Evolutionary conservation across 2,329 filamentous ascomycete genomes (phyloP).

Genomic region (Colletotrichum navitas): DNA sequence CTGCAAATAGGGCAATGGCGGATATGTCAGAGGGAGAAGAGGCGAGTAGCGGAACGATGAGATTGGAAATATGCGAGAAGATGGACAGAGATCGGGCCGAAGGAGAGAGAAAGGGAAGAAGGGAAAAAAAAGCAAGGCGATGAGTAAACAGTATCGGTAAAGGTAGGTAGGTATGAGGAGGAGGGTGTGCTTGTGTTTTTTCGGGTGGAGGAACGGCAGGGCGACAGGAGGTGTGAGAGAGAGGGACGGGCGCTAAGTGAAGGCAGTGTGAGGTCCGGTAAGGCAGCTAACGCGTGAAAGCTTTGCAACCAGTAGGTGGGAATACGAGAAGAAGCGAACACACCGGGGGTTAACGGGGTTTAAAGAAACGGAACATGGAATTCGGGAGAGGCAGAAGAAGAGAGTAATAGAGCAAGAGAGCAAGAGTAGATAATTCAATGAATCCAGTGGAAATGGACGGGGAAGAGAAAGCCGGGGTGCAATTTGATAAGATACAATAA

Average conservation of each 20-base stretch:
- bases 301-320: background rate
- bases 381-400: background rate
- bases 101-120: slow-evolving; percentile 6
- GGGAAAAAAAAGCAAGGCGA: background rate
- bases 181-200: slow-evolving; percentile 11
- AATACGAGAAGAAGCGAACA: slow-evolving; percentile 43
- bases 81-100: background rate
- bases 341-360: slow-evolving; percentile 24
- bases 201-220: background rate
- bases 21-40: slow-evolving; percentile 16
- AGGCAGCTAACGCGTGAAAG: slow-evolving; percentile 5
- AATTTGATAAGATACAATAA: background rate
- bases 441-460: background rate
- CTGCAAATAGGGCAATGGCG: background rate
- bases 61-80: slow-evolving; percentile 18
- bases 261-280: background rate
- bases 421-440: background rate
- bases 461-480: background rate
- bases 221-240: background rate
- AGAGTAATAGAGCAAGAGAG: background rate
- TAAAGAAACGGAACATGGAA: slow-evolving; percentile 21
- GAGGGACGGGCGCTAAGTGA: background rate
- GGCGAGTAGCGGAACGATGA: slow-evolving; percentile 6
- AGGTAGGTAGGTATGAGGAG: too few species aligned
- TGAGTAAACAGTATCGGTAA: background rate